phyloP scores from a whole-genome alignment of 441 rosid species.

The Erodium texanum region DNA sequence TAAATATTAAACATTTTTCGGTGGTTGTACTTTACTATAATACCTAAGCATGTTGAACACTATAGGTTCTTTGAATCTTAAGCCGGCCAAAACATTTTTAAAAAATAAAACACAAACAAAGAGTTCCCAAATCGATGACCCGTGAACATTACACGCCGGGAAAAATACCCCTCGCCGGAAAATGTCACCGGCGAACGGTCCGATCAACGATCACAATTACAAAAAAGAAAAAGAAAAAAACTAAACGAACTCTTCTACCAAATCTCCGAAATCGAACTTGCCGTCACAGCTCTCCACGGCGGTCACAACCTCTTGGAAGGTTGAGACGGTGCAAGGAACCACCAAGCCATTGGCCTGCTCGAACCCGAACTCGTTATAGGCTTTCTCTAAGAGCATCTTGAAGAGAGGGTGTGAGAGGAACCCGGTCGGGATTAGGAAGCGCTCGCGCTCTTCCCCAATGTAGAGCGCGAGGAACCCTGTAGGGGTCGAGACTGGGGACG shows the following conservation, averaged over 20 bases:
- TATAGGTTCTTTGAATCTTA: too few relatives aligned
- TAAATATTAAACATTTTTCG: too few relatives aligned
- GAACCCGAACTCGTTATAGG: slow-evolving; percentile 48
- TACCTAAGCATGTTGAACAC: too few relatives aligned
- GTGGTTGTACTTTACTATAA: too few relatives aligned
- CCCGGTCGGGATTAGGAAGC: slow-evolving; percentile 60
- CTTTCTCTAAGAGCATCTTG: slow-evolving; percentile 68
- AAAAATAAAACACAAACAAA: too few relatives aligned
- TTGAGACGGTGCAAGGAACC: slow-evolving; percentile 62
- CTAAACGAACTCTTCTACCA: slow-evolving; percentile 60
- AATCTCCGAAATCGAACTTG: slow-evolving; percentile 56
- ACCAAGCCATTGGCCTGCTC: slow-evolving; percentile 47
- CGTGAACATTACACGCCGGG: too few relatives aligned
- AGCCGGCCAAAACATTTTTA: too few relatives aligned
- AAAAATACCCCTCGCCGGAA: too few relatives aligned
- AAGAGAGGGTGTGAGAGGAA: slow-evolving; percentile 64
- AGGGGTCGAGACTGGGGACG: slow-evolving; percentile 33
- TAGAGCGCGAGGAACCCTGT: slow-evolving; percentile 61
- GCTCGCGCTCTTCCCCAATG: slow-evolving; percentile 59
- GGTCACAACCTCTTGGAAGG: slow-evolving; percentile 55
- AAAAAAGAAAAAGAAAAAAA: too few relatives aligned
- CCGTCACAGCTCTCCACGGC: slow-evolving; percentile 59
- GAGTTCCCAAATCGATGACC: too few relatives aligned
- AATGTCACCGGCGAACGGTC: too few relatives aligned
- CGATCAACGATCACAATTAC: background rate